Base-by-base conservation (phyloP, 768 basidiomycete species). In the Psilocybe subaeruginosa region DNA sequence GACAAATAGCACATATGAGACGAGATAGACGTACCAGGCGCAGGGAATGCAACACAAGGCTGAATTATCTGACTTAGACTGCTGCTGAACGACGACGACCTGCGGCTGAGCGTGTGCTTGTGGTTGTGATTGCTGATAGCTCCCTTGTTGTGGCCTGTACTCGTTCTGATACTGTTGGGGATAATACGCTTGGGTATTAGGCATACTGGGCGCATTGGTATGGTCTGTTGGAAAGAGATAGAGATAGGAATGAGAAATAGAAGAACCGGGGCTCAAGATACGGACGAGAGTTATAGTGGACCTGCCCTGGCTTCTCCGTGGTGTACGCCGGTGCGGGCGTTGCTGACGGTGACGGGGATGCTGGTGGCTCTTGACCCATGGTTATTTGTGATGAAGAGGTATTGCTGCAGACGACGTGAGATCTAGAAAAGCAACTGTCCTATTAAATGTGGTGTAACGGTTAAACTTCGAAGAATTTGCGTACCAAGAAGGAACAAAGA, bases 81-180 rank as follows among this genome's bases (percentile, higher is more conserved):
- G 60, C 12, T 56, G 57, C 31, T 67, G 68, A 16, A 68, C 67
- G 35, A 60, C 59, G 6, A 68, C 46, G 17, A 68, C 49, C 39
- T 66, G 64, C 7, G 67, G 67, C 41, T 66, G 64, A 1, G 67
- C 51, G n/a, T 66, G 63, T 0, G 54, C 58, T 6, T 62, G 60
- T 3, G 59, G 62, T 14, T 65, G 64, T 16, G 43, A 27, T 39
- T 62, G 49, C 7, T 45, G 54, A 19, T 27, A 55, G 7, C 8
- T n/a, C 29, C 33, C 11, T 19, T 19, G 19, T 19, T 16, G 54
- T 14, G 41, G 41, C 14, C 14, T 43, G 16, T 54, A 49, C 47
- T 61, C 48, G 12, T 31, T 37, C 16, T 54, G 53, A 2, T 50
- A 47, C 30, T 66, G 63, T 12, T 55, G 27, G 3, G 27, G 17